Percentiles rank a stretch among this genome's conserved stretches.
Evolutionary conservation across 305 asterid species (phyloP).

Genomic region (Fraxinus angustifolia): DNA sequence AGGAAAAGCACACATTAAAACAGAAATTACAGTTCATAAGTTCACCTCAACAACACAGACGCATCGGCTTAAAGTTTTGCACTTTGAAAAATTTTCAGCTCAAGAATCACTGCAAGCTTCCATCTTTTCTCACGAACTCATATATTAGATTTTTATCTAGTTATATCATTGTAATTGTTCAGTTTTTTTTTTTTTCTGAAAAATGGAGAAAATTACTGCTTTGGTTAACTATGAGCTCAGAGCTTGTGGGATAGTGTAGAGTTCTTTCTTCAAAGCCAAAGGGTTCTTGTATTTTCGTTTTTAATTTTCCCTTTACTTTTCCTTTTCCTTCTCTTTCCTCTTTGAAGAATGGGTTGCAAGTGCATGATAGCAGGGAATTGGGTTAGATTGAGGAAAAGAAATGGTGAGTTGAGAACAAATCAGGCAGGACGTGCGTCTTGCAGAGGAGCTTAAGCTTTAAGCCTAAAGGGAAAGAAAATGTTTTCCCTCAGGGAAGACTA

Average conservation of each 20-base stretch:
- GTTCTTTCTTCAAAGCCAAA: slow-evolving; percentile 6
- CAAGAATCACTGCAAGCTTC: slow-evolving; percentile 22
- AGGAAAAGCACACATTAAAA: slow-evolving; percentile 4
- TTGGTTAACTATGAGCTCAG: slow-evolving; percentile 45
- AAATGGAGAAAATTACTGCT: slow-evolving; percentile 46
- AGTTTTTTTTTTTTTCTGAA: background rate
- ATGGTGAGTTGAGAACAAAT: slow-evolving; percentile 95
- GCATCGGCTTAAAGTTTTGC: slow-evolving; percentile 12
- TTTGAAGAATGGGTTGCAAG: slow-evolving; percentile 57
- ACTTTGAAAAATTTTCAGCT: slow-evolving; percentile 13
- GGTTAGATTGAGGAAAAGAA: slow-evolving; percentile 89
- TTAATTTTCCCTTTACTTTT: slow-evolving; percentile 15
- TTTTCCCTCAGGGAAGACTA: slow-evolving; percentile 11
- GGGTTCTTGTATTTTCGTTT: slow-evolving; percentile 15
- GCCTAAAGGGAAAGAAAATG: slow-evolving; percentile 5
- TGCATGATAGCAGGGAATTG: slow-evolving; percentile 47
- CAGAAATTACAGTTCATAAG: background rate
- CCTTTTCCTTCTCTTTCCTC: slow-evolving; percentile 19
- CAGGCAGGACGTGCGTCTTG: slow-evolving; percentile 99
- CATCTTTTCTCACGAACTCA: slow-evolving; percentile 18
- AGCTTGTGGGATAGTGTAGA: slow-evolving; percentile 68
- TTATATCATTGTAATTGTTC: background rate
- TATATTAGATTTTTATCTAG: background rate
- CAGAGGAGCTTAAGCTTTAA: slow-evolving; percentile 63
- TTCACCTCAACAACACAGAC: slow-evolving; percentile 4